Evolutionary conservation across 2,329 filamentous ascomycete species (phyloP).

Genomic region (Trichoderma atroviride): DNA sequence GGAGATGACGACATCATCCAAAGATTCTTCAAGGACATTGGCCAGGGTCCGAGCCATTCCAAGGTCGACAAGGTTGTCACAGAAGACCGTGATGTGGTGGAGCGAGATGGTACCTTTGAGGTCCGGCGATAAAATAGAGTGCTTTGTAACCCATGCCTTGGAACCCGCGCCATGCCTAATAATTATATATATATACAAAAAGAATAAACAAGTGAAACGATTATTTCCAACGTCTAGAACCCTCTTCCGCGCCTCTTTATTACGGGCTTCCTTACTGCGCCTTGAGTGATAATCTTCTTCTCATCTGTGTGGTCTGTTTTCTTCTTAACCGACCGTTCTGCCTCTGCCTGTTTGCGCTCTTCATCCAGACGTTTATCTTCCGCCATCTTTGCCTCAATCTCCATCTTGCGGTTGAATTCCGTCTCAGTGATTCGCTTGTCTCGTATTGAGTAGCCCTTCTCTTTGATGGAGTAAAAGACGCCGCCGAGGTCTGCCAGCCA

Average conservation of each 20-base stretch:
- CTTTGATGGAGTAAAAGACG: conserved; percentile 96
- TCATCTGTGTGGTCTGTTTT: conserved; percentile 38
- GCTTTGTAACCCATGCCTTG: background rate
- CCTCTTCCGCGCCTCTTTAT: conserved; percentile 59
- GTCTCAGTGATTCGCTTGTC: conserved; percentile 86
- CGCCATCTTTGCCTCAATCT: conserved; percentile 91
- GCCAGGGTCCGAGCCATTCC: conserved; percentile 72
- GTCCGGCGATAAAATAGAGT: conserved; percentile 46
- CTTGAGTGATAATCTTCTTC: conserved; percentile 64
- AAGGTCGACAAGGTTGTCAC: conserved; percentile 75
- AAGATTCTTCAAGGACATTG: conserved; percentile 73
- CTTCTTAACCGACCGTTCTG: conserved; percentile 47
- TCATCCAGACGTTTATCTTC: conserved; percentile 75
- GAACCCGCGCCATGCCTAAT: conserved; percentile 2
- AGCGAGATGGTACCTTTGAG: conserved; percentile 69
- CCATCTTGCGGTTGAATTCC: conserved; percentile 90
- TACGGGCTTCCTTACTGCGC: conserved; percentile 64
- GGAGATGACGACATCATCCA: conserved; percentile 66
- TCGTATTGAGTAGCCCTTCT: conserved; percentile 89
- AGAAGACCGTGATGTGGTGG: conserved; percentile 64
- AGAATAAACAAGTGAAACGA: background rate
- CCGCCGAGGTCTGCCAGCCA: conserved; percentile 97
- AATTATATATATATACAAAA: background rate
- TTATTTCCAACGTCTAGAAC: conserved; percentile 40
- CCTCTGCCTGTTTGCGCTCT: conserved; percentile 55